A percentile compares a stretch with the other conserved stretches of the same genome.
Evolutionary conservation across 495 filamentous ascomycete species (phyloP).

Genomic region (Talaromyces ruber): DNA sequence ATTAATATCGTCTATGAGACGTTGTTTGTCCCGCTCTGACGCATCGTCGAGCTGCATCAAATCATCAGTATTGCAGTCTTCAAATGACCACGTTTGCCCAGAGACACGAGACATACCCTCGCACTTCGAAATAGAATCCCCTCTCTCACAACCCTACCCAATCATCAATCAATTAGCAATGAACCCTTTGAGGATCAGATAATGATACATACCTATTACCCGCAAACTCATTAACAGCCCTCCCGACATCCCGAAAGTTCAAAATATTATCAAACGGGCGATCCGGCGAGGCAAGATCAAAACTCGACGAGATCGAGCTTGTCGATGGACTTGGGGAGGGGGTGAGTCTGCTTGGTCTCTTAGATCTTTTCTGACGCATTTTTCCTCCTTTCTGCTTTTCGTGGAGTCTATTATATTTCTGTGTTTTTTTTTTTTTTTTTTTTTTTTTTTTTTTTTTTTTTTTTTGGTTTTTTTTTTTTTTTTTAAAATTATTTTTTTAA

Average conservation of each 20-base stretch:
- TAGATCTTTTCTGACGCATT: not conserved
- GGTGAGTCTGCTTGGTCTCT: not conserved
- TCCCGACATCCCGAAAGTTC: conserved; percentile 83
- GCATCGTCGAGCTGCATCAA: conserved; percentile 52
- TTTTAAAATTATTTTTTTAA: no score
- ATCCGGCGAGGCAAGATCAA: conserved; percentile 34
- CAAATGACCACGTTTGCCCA: not conserved
- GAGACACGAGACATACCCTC: conserved; percentile 38
- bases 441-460: no score
- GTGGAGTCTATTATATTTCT: no score
- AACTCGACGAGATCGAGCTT: conserved; percentile 11
- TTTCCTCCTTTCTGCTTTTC: not conserved
- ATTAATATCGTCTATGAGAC: conserved; percentile 50
- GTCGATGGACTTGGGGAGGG: not conserved
- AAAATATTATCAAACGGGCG: conserved; percentile 56
- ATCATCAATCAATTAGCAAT: not conserved
- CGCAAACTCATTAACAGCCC: conserved; percentile 53
- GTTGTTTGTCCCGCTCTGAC: conserved; percentile 50
- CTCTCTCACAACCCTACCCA: conserved; percentile 51
- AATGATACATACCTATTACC: conserved; percentile 39
- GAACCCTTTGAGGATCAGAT: not conserved
- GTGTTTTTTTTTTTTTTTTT: no score
- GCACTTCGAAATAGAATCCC: conserved; percentile 69
- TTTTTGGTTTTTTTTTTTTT: no score
- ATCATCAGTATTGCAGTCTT: not conserved